Conservation (phyloP, 1,284 basidiomycete species). For the Cryptococcus sp. region DNA sequence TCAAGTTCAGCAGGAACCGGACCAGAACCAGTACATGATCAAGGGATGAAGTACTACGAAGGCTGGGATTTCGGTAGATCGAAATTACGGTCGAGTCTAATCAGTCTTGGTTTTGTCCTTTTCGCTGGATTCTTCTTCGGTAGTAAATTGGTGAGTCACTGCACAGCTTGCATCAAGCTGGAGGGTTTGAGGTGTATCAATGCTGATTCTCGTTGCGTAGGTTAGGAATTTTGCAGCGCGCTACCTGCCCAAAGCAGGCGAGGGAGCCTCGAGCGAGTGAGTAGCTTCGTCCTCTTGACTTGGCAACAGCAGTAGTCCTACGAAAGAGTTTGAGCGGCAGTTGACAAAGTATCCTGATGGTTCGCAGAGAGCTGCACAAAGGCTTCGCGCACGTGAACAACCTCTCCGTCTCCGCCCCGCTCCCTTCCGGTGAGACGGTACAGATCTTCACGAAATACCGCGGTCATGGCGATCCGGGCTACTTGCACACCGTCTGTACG, state of each 20-base stretch:
- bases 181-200: neutral
- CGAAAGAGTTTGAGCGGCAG: neutral
- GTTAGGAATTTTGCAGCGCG: slow-evolving; percentile 57
- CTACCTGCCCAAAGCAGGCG: slow-evolving; percentile 60
- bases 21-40: slow-evolving; percentile 58
- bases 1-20: neutral
- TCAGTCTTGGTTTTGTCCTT: slow-evolving; percentile 14
- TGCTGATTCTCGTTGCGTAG: slow-evolving; percentile 50
- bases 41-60: slow-evolving; percentile 72
- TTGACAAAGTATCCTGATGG: neutral
- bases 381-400: slow-evolving; percentile 64
- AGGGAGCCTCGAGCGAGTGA: slow-evolving; percentile 66
- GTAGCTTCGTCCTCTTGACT: slow-evolving; percentile 22
- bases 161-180: neutral
- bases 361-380: slow-evolving; percentile 59
- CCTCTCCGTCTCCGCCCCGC: slow-evolving; percentile 58
- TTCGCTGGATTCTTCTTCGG: slow-evolving; percentile 21
- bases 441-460: slow-evolving; percentile 64
- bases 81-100: slow-evolving; percentile 18
- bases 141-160: slow-evolving; percentile 15
- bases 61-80: slow-evolving; percentile 53
- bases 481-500: slow-evolving; percentile 66
- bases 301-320: neutral
- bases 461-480: slow-evolving; percentile 78
- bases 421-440: slow-evolving; percentile 29